phyloP scores from a whole-genome alignment of 140 eudicot species.

The Oenanthe javanica region DNA sequence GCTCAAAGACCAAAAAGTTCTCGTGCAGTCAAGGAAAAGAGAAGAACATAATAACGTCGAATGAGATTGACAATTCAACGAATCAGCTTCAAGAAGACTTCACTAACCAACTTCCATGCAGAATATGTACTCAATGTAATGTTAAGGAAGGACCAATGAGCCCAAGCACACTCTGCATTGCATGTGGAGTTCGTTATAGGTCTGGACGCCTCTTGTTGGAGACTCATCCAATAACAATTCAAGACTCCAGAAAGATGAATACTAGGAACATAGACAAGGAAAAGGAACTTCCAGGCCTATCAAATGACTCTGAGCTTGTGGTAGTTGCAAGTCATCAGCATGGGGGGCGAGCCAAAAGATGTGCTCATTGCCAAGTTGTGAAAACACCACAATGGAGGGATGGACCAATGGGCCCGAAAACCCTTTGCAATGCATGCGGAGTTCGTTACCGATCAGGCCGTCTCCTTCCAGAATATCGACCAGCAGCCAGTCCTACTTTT shows the following conservation, averaged over 20 bases:
- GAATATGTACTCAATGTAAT: neutral
- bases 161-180: neutral
- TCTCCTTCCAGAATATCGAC: constrained; percentile 41
- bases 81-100: neutral
- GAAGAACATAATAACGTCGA: neutral
- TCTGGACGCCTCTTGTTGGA: neutral
- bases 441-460: constrained; percentile 34
- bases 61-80: neutral
- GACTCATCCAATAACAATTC: neutral
- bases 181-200: constrained; percentile 4
- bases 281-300: constrained; percentile 15
- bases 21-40: neutral
- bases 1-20: neutral
- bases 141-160: neutral
- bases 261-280: constrained; percentile 14
- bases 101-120: neutral
- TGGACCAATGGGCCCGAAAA: constrained; percentile 41
- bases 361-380: constrained; percentile 30
- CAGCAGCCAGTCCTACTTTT: constrained; percentile 46
- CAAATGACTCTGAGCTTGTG: neutral
- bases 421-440: constrained; percentile 48
- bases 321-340: constrained; percentile 13
- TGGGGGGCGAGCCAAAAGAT: constrained; percentile 6
- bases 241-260: neutral
- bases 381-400: constrained; percentile 43